phyloP scores from a whole-genome alignment of 345 rosid genomes.

The Citrus cavaleriei region DNA sequence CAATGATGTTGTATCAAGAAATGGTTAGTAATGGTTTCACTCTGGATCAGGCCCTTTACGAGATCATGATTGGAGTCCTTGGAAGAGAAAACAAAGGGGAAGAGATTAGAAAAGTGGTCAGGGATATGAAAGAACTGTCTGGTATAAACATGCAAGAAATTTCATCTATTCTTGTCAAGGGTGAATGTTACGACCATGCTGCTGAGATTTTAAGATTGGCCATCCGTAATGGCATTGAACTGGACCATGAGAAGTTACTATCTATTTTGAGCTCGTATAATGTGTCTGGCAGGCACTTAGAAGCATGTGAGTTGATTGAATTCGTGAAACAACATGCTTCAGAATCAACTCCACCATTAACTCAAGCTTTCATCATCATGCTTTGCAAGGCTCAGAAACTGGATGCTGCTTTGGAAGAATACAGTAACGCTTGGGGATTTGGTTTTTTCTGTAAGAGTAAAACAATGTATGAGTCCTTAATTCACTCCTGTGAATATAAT shows the following conservation, averaged over 20 bases:
- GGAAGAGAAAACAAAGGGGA: constrained; percentile 47
- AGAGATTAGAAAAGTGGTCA: constrained; percentile 55
- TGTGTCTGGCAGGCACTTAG: constrained; percentile 67
- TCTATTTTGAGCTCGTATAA: constrained; percentile 75
- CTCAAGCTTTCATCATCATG: constrained; percentile 63
- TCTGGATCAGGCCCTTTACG: constrained; percentile 57
- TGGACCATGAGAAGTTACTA: constrained; percentile 54
- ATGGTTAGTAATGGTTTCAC: constrained; percentile 59
- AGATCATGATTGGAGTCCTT: constrained; percentile 51
- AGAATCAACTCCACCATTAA: constrained; percentile 46
- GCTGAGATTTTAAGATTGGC: constrained; percentile 62
- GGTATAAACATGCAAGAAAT: constrained; percentile 58
- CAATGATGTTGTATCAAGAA: constrained; percentile 54
- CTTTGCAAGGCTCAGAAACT: constrained; percentile 68
- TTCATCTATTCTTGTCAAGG: constrained; percentile 74
- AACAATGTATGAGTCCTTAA: constrained; percentile 66
- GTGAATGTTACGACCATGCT: constrained; percentile 82
- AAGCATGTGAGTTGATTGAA: constrained; percentile 78
- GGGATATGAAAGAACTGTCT: constrained; percentile 67
- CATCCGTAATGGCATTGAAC: constrained; percentile 44
- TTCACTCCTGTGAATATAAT: constrained; percentile 61
- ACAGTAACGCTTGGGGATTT: constrained; percentile 39
- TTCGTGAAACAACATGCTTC: constrained; percentile 53
- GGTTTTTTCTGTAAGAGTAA: constrained; percentile 42
- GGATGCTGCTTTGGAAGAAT: constrained; percentile 69